Evolutionary conservation across 2,329 filamentous ascomycete genomes (phyloP).

Genomic region (Phyllosticta capitalensis): DNA sequence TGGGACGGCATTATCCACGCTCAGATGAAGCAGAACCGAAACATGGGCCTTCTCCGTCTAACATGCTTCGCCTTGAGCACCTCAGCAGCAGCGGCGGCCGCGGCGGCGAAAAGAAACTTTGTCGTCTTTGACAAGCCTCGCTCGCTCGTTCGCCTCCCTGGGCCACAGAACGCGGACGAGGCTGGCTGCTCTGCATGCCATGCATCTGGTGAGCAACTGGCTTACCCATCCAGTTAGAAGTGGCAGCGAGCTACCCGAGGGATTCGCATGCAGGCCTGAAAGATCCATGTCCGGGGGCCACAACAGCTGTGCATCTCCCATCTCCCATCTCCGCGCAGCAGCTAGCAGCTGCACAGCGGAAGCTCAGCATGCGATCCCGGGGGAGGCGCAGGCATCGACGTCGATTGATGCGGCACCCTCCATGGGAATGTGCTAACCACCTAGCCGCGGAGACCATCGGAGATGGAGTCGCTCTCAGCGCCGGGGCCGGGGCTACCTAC

Average conservation of each 20-base stretch:
- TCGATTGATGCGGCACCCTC: background rate
- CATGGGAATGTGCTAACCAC: too few species aligned
- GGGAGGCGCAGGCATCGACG: background rate
- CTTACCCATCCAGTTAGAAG: background rate
- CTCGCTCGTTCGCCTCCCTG: background rate
- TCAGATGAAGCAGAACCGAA: constrained; percentile 7
- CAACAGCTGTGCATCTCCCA: background rate
- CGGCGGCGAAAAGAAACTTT: background rate
- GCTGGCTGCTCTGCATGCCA: background rate
- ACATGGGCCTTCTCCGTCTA: constrained; percentile 7
- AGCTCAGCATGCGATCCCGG: background rate
- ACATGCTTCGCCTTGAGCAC: constrained; percentile 2
- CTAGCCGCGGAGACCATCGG: background rate
- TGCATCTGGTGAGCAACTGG: background rate
- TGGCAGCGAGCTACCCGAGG: background rate
- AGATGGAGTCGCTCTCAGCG: background rate
- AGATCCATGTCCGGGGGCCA: background rate
- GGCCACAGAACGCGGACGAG: background rate
- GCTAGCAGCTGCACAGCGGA: too few species aligned
- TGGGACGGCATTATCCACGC: background rate
- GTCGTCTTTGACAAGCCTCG: background rate
- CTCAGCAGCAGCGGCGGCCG: too few species aligned
- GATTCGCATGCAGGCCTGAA: background rate
- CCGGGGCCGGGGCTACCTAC: too few species aligned
- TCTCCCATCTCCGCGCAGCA: background rate